phyloP scores from a whole-genome alignment of 805 yeast genomes.

The Wickerhamomyces kurtzmanii region DNA sequence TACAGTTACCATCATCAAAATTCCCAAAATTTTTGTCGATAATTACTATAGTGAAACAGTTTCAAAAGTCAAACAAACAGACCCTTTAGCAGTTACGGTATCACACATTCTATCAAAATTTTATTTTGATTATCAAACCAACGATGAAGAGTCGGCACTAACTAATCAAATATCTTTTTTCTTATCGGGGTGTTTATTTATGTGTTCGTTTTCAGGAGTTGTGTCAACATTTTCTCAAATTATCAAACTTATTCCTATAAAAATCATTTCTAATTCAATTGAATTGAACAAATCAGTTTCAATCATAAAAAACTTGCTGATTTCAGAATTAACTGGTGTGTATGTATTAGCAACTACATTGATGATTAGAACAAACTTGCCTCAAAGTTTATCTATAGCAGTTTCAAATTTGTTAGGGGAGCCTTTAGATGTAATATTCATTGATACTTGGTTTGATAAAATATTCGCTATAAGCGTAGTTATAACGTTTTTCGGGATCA shows the following conservation, averaged over 20 bases:
- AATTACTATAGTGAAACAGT: conserved; percentile 12
- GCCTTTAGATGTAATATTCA: too few species aligned
- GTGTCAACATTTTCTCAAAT: conserved; percentile 49
- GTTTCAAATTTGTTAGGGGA: conserved; percentile 14
- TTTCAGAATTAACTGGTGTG: conserved; percentile 27
- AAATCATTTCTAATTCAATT: conserved; percentile 14
- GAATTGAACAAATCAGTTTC: conserved; percentile 18
- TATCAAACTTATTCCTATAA: conserved; percentile 26
- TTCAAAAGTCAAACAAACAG: conserved; percentile 14
- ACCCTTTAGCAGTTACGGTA: conserved; percentile 28
- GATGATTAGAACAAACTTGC: conserved; percentile 27
- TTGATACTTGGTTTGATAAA: conserved; percentile 32
- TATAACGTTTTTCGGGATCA: conserved; percentile 14
- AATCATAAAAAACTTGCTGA: conserved; percentile 26
- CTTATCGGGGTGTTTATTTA: conserved; percentile 48
- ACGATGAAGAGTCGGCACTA: conserved; percentile 24
- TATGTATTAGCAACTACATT: conserved; percentile 28
- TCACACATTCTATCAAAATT: conserved; percentile 22
- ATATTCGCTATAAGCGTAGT: conserved; percentile 22
- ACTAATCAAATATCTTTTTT: conserved; percentile 32
- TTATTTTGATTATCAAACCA: conserved; percentile 18
- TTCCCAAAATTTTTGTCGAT: conserved; percentile 13
- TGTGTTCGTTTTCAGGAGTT: conserved; percentile 59
- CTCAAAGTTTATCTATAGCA: conserved; percentile 20
- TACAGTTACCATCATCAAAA: conserved; percentile 18